Conservation (phyloP, 2,329 filamentous ascomycete species). For the Aspergillus hiratsukae region DNA sequence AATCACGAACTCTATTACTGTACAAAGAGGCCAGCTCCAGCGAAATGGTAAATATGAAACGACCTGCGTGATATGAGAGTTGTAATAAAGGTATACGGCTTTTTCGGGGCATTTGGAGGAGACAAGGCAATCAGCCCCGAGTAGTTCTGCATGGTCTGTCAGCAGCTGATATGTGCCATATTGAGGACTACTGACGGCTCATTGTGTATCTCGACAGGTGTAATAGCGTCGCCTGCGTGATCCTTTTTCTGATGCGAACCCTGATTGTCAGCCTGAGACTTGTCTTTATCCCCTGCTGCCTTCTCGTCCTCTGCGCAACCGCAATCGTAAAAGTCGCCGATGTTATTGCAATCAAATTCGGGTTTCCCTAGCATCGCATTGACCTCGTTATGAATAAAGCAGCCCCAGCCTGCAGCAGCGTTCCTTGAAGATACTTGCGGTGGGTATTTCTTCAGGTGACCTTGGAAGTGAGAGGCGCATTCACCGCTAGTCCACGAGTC, state of each 20-base stretch:
- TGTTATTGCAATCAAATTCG: conserved; percentile 59
- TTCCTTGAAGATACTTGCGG: conserved; percentile 60
- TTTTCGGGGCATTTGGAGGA: not conserved
- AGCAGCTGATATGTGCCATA: conserved; percentile 9
- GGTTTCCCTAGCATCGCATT: conserved; percentile 59
- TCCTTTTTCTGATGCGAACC: not conserved
- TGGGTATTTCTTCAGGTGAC: conserved; percentile 58
- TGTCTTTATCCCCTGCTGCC: conserved; percentile 14
- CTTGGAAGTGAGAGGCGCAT: conserved; percentile 60
- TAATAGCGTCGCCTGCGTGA: conserved; percentile 5
- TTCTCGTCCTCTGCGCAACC: conserved; percentile 57
- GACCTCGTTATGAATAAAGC: conserved; percentile 63
- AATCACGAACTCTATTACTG: not conserved
- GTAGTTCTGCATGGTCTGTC: conserved; percentile 19
- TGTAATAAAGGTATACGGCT: not conserved
- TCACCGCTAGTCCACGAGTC: conserved; percentile 48
- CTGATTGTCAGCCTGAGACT: not conserved
- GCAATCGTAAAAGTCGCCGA: conserved; percentile 64
- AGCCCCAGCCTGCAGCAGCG: conserved; percentile 62
- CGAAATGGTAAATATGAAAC: not conserved
- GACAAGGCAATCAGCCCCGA: conserved; percentile 17
- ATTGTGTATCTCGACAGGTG: conserved; percentile 32
- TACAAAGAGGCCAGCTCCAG: not conserved
- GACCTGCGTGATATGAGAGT: not conserved
- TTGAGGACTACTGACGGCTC: conserved; percentile 28